Evolutionary conservation across 345 rosid species (phyloP), one percentile per base, ranked within the genome.

Genomic region (Populus ilicifolia): DNA sequence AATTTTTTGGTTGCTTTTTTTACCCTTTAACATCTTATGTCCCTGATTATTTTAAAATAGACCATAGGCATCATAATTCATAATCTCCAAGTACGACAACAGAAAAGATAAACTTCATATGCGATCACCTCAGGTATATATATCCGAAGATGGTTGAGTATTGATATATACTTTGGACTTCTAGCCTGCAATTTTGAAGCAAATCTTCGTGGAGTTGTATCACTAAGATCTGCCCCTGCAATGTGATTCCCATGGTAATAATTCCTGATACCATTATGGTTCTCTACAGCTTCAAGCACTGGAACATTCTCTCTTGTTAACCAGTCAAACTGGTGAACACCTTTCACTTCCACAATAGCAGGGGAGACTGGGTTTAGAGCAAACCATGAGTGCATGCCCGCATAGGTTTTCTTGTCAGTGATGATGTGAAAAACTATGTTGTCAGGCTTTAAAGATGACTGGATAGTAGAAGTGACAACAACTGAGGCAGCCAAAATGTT

Each of bases 351-450:
- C 69, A 94, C 87, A 63, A 92, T 91, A 41, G 99, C 97, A 46
- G 97, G 98, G 80, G 91, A 85, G 35, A 86, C 84, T 21, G 99
- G 88, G 76, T 96, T 94, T 66, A 96, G 87, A 6, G 99, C 97
- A 86, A 96, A 96, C 99, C 99, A 96, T 73, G 99, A 94, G 79
- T 94, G 99, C 98, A 96, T 96, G 38, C 93, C 99, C 16, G 99
- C 97, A 65, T 89, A 96, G 13, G 99, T 96, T 87, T 94, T 96
- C 94, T 96, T 96, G 86, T 96, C 99, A 29, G 99, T 96, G 78
- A 96, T 92, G 83, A 96, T 81, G 77, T 96, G 99, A 81, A 96
- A 96, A 72, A 96, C 99, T 77, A 96, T 90, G 84, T 88, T 96
- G 75, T 91, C 97, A 35, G 99, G 99, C 76, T 85, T 85, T 78